Evolutionary conservation across 2,329 filamentous ascomycete species (phyloP), one percentile per base, ranked within the genome.

Genomic region (Colletotrichum euphorbiae): DNA sequence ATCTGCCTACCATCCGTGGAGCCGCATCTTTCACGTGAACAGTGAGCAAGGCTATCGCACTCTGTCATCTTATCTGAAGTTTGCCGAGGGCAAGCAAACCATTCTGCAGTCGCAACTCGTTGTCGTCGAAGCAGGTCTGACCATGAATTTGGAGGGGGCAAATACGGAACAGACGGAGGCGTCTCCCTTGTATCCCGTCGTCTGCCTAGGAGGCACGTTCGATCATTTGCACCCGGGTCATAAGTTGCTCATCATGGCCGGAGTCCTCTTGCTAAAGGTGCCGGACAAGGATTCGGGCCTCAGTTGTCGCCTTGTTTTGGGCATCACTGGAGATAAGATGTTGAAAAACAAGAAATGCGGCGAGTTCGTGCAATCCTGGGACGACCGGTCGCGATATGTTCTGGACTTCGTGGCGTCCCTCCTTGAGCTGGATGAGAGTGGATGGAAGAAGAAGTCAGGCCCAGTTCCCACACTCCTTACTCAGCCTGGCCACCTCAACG

Each of bases 151-250:
- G 8, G 65, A 69, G n/a, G 38, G 73, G 17, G 66, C 58, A 15
- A 50, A 38, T 7, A 7, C 15, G 17, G 33, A 46, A 24, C 24
- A 13, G 3, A 36, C 24, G 15, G 55, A 61, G 11, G 24, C 52
- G 3, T 51, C 56, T 15, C 63, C 63, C 3, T 72, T 73, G 0
- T 79, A 79, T 69, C 67, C 69, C 3, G 75, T 71, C 3, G 91
- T 97, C 56, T 93, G 91, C 59, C 88, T 98, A 12, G 96, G 95
- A 33, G 96, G 96, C 9, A 99, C 96, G 0, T 99, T 98, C 80
- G 96, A 99, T 78, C 94, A 98, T 79, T 86, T 99, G 21, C 96
- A 99, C 77, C 90, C 93, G 4, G 96, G 96, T 6, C 96, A 99
- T 82, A 99, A 98, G 80, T 85, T 98, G n/a, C 87, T 99, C 19